These are phyloP conservation scores for Cryptosporidium sp. DNA, from an alignment of 169 alveolate genomes.

Conservation along the genomic window DNA sequence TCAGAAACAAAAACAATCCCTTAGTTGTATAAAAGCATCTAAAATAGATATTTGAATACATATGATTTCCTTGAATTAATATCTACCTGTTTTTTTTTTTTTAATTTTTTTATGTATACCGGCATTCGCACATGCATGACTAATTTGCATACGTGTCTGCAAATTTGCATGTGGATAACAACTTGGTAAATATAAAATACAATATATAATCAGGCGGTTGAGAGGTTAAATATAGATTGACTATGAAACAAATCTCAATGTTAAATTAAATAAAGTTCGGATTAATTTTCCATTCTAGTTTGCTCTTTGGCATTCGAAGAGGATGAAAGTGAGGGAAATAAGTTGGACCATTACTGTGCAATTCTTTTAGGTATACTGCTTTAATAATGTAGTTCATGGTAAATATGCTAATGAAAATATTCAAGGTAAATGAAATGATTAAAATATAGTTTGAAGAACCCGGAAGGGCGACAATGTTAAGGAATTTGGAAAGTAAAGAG, in stretches of 20 bases:
- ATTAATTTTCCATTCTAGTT: conserved; percentile 54
- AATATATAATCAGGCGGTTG: neutral
- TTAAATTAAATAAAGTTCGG: neutral
- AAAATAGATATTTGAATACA: neutral
- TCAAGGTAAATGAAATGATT: neutral
- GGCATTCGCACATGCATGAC: neutral
- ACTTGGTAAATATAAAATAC: neutral
- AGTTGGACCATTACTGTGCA: conserved; percentile 45
- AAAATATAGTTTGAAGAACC: conserved; percentile 26
- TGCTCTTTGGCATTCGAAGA: conserved; percentile 44
- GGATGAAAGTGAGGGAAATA: conserved; percentile 69
- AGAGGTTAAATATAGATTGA: neutral
- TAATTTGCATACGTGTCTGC: conserved; percentile 1
- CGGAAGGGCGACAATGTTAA: conserved; percentile 46
- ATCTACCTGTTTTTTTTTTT: neutral
- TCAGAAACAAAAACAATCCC: too few relatives aligned
- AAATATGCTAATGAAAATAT: neutral
- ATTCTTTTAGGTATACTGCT: conserved; percentile 1
- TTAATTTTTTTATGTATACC: neutral
- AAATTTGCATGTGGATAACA: neutral
- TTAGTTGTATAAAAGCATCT: neutral
- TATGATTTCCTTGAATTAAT: neutral
- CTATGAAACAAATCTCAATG: too few relatives aligned
- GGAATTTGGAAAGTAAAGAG: conserved; percentile 4
- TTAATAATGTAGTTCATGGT: conserved; percentile 30